Evolutionary conservation across 1,284 basidiomycete genomes (phyloP), one percentile per base, ranked within the genome.

Genomic region (Sutorius eximius): DNA sequence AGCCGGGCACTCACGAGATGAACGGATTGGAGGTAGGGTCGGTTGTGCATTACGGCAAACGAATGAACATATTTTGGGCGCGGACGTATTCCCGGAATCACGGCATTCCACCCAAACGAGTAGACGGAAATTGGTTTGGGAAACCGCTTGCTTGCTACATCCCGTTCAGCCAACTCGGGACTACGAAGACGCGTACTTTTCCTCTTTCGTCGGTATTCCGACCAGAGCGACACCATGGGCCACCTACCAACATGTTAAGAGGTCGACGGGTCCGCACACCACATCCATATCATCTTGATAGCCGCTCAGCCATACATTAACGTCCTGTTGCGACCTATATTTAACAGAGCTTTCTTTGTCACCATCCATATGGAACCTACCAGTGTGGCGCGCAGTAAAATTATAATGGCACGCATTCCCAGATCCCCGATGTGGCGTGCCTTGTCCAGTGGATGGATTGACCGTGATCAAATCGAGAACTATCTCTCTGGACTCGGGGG

Each of bases 11-110:
- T 50, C 32, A 37, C 47, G 36, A 45, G 40, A 47, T 11, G 34
- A 33, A 45, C 51, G 22, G 12, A 45, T 47, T 16, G 33, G 42
- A 27, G 37, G 16, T 49, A 63, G 61, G 58, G 63, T 52, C 58
- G 16, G n/a, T 43, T 7, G 22, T 30, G 18, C 5, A 33, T 64
- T 63, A 65, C 47, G 45, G 42, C 42, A 58, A 15, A 18, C 2
- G n/a, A 45, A 18, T 30, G 29, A 12, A 33, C 12, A 44, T 7
- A 36, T 51, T 30, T 45, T 24, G 33, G 56, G 36, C 36, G 11
- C 27, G 20, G 48, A 5, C 5, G 27, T 32, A 13, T 29, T 29
- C 34, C 22, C 5, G 24, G 5, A 1, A 51, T 40, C 22, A 32
- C 33, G 49, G 42, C 48, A 45, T 2, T 15, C 8, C n/a, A 11